Conservation (phyloP, 2,329 filamentous ascomycete species). For the Pseudocercospora macadamiae region DNA sequence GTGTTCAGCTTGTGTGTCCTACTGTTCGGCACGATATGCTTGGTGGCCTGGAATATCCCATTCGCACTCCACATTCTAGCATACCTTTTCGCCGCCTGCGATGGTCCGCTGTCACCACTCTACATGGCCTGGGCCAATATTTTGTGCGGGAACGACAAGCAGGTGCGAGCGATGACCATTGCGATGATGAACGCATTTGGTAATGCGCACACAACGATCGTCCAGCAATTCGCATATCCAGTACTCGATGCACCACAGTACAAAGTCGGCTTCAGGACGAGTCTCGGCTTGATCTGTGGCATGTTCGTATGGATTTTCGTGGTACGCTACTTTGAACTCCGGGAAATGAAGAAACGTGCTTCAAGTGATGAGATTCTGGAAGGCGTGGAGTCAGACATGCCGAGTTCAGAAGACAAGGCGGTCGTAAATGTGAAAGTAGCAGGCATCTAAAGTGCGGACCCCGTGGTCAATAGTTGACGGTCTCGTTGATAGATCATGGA, state of each 20-base stretch:
- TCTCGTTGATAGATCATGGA: too few species aligned
- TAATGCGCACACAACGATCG: constrained; percentile 24
- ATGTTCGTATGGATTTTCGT: constrained; percentile 22
- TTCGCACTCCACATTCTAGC: constrained; percentile 39
- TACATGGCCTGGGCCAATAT: constrained; percentile 44
- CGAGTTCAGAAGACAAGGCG: not conserved
- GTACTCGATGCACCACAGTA: constrained; percentile 16
- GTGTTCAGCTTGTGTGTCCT: constrained; percentile 34
- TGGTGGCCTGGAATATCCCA: constrained; percentile 22
- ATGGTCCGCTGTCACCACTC: constrained; percentile 43
- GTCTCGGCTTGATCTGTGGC: constrained; percentile 20
- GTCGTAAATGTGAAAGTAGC: not conserved
- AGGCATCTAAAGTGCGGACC: too few species aligned
- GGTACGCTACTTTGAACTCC: constrained; percentile 16
- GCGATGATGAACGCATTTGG: constrained; percentile 44
- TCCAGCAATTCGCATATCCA: constrained; percentile 25
- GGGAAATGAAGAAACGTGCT: not conserved
- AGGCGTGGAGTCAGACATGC: not conserved
- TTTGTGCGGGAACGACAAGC: constrained; percentile 39
- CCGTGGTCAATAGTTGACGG: too few species aligned
- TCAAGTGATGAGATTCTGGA: not conserved
- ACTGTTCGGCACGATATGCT: constrained; percentile 16
- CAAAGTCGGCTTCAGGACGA: constrained; percentile 15
- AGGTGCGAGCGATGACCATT: constrained; percentile 41
- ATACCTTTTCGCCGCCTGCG: constrained; percentile 42